Conservation (phyloP, 2,329 filamentous ascomycete genomes). For the Exophiala sideris region DNA sequence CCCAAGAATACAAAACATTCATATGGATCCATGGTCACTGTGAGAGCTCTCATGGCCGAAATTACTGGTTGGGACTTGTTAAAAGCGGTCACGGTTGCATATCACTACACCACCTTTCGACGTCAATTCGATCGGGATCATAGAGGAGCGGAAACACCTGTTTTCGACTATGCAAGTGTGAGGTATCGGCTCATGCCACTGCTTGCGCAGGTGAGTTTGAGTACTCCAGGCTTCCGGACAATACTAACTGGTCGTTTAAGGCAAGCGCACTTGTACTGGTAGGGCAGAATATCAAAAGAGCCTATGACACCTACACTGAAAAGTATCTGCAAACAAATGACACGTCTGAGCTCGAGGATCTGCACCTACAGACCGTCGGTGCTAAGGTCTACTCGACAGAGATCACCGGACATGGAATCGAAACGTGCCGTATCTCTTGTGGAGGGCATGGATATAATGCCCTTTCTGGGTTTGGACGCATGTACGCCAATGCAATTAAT, state of each 20-base stretch:
- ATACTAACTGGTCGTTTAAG: neutral
- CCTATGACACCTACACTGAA: constrained; percentile 25
- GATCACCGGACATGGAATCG: constrained; percentile 24
- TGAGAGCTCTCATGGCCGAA: constrained; percentile 32
- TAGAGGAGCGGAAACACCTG: constrained; percentile 16
- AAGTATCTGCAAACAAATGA: constrained; percentile 24
- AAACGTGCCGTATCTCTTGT: constrained; percentile 28
- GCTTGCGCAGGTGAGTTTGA: constrained; percentile 19
- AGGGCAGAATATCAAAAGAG: constrained; percentile 26
- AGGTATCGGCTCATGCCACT: constrained; percentile 27
- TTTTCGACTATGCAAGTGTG: constrained; percentile 29
- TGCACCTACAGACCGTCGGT: constrained; percentile 28
- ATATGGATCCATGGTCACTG: constrained; percentile 36
- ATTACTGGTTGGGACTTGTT: constrained; percentile 31
- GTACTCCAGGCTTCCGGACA: neutral
- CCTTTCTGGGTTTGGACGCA: constrained; percentile 17
- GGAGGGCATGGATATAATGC: constrained; percentile 21
- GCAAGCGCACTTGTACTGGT: constrained; percentile 24
- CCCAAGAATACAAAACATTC: constrained; percentile 33
- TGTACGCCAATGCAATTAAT: constrained; percentile 18
- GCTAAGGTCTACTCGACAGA: constrained; percentile 28
- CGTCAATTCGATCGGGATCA: constrained; percentile 27
- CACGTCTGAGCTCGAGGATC: constrained; percentile 27
- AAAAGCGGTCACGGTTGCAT: constrained; percentile 36
- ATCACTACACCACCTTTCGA: constrained; percentile 34